A percentile compares a stretch with the other conserved stretches of the same genome.
phyloP scores from a whole-genome alignment of 768 basidiomycete species.

The Collybia mongolica region DNA sequence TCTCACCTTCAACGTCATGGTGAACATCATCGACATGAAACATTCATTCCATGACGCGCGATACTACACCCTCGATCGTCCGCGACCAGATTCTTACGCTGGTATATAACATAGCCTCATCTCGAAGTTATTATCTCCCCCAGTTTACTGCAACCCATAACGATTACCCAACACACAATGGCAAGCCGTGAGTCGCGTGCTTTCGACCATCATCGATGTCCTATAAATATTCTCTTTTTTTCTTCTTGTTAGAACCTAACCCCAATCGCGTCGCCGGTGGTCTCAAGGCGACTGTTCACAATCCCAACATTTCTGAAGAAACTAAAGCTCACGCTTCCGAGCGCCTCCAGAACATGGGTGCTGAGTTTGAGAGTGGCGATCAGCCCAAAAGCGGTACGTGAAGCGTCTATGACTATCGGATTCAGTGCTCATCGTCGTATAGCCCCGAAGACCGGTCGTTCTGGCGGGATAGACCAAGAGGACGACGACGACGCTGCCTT shows the following conservation, averaged over 20 bases:
- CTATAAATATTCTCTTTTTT: neutral
- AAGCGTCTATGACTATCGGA: no score
- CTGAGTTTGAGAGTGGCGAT: conserved; percentile 3
- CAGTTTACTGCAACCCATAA: no score
- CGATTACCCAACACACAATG: neutral
- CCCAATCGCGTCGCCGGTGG: conserved; percentile 37
- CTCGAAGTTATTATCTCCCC: no score
- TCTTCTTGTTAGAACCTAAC: conserved; percentile 9
- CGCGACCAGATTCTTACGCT: no score
- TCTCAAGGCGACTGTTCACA: conserved; percentile 56
- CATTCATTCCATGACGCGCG: no score
- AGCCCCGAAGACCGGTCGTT: no score
- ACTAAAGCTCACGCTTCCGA: conserved; percentile 50
- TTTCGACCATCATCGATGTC: neutral
- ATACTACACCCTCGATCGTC: no score
- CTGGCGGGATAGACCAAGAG: neutral
- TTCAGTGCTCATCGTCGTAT: no score
- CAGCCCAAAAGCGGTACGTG: no score
- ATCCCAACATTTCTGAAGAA: conserved; percentile 55
- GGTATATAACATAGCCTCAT: neutral
- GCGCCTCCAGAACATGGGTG: conserved; percentile 37
- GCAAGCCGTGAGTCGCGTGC: neutral
- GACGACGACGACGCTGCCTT: neutral
- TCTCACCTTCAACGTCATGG: no score
- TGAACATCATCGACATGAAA: no score